Percentiles rank a stretch among this genome's conserved stretches.
These are phyloP conservation scores for Pythium phragmitis DNA, from an alignment of 352 stramenopile species.

Conservation along the genomic window DNA sequence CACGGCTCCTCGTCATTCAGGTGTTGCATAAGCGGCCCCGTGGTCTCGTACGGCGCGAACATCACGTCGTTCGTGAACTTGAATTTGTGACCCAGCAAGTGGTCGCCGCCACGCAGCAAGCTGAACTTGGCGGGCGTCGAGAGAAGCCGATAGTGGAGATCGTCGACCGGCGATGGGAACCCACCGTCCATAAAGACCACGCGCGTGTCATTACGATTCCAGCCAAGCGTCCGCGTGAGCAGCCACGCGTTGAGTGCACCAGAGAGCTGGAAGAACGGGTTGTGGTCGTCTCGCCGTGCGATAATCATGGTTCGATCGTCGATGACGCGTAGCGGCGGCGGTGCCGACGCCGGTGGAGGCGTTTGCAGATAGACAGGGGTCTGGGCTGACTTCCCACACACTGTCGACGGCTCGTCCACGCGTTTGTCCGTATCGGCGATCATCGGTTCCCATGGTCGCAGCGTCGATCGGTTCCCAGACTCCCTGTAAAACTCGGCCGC, in stretches of 20 bases:
- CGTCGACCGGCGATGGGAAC: slow-evolving; percentile 28
- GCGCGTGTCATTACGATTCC: slow-evolving; percentile 13
- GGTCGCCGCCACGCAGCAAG: slow-evolving; percentile 26
- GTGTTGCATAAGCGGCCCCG: slow-evolving; percentile 68
- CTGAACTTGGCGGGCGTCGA: slow-evolving; percentile 6
- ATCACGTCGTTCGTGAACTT: slow-evolving; percentile 39
- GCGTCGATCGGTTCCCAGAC: slow-evolving; percentile 4
- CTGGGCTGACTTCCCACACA: neutral
- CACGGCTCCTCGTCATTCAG: slow-evolving; percentile 65
- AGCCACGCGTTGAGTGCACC: slow-evolving; percentile 31
- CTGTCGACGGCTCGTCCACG: slow-evolving; percentile 6
- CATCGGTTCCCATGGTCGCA: slow-evolving; percentile 13
- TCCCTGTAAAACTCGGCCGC: neutral
- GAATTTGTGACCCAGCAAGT: slow-evolving; percentile 30
- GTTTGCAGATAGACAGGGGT: neutral
- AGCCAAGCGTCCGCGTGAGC: slow-evolving; percentile 17
- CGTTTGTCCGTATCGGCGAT: slow-evolving; percentile 3
- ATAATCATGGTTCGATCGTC: neutral
- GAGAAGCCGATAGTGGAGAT: slow-evolving; percentile 24
- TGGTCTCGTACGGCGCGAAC: slow-evolving; percentile 50
- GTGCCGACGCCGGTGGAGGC: neutral
- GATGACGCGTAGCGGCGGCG: neutral
- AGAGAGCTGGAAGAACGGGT: slow-evolving; percentile 39
- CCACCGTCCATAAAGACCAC: slow-evolving; percentile 35
- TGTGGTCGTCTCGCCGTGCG: slow-evolving; percentile 32